These are phyloP conservation scores for Dryadomyces quercus-mongolicae DNA, from an alignment of 2,329 filamentous ascomycete species.

Conservation along the genomic window DNA sequence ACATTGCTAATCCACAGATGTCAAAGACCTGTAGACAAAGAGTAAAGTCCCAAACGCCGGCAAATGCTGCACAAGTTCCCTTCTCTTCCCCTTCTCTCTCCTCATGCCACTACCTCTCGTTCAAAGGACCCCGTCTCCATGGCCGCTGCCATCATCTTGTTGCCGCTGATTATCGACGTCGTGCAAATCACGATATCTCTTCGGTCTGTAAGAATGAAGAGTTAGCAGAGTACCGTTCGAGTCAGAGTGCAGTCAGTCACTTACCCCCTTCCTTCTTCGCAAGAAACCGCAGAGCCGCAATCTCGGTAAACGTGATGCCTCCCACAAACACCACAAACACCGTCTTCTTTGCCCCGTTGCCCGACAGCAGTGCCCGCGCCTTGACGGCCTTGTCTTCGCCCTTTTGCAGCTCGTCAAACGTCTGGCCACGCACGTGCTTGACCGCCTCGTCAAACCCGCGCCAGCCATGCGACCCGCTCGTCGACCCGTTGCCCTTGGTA, in stretches of 20 bases:
- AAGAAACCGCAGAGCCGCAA: conserved; percentile 85
- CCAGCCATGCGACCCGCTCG: conserved; percentile 64
- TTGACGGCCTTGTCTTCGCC: conserved; percentile 88
- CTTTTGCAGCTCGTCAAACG: conserved; percentile 85
- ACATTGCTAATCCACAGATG: not conserved
- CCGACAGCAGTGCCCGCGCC: conserved; percentile 70
- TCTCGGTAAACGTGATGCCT: conserved; percentile 93
- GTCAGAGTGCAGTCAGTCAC: conserved; percentile 11
- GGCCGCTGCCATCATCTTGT: conserved; percentile 75
- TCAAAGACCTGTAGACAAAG: too few species aligned
- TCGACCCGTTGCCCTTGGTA: conserved; percentile 40
- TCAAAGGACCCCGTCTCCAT: conserved; percentile 60
- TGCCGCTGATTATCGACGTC: conserved; percentile 81
- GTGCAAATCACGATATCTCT: conserved; percentile 82
- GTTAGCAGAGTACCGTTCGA: too few species aligned
- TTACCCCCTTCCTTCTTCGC: conserved; percentile 67
- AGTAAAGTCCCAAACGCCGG: too few species aligned
- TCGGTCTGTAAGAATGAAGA: too few species aligned
- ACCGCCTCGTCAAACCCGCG: conserved; percentile 86
- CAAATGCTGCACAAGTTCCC: too few species aligned
- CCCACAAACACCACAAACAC: conserved; percentile 95
- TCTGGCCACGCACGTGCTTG: conserved; percentile 76
- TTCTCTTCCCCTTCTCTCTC: not conserved
- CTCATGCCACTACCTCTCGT: conserved; percentile 15
- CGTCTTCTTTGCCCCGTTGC: conserved; percentile 64